Evolutionary conservation across 768 basidiomycete species (phyloP), one percentile per base, ranked within the genome.

Genomic region (Trametes gibbosa): DNA sequence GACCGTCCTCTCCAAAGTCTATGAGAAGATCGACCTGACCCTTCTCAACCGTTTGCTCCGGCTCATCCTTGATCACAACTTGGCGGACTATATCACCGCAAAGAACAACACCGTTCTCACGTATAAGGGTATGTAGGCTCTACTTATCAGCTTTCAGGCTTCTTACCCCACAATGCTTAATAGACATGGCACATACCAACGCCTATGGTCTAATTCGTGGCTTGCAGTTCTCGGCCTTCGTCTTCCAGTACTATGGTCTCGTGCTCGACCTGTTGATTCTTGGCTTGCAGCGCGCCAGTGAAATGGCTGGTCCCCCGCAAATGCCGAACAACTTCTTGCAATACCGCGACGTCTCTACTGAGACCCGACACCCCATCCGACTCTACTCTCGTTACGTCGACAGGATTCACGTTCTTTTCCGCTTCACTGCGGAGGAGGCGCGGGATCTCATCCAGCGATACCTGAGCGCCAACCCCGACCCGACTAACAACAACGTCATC

Each of bases 301-400:
- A 98, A 76, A 96, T 98, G 92, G 97, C 97, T 5, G 97, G 97
- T 2, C 97, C 97, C 2, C 95, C 96, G 1, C 89, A 94, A 68
- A 85, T 93, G 83, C 97, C 96, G 19, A 99, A 98, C 74, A 97
- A 97, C 72, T 98, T 98, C 85, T 75, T 98, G 62, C 97, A 98
- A 72, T 99, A 89, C 73, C 90, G 95, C 32, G 95, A 98, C 74
- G 92, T 90, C 5, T 82, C 91, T 0, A 97, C 95, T 1, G 97
- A 99, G 76, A 95, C 91, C 23, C 86, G 93, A 6, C 96, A 99
- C 68, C 97, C 97, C n/a, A 96, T 99, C 66, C 88, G 96, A 19
- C 80, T 98, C 41, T 98, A 98, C 77, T 96, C 95, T 25, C 90
- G 97, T 62, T 98, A 98, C 70, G 89, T 98, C 56, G 97, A 99